These are phyloP conservation scores for Mycena venus DNA, from an alignment of 768 basidiomycete species.

Conservation along the genomic window DNA sequence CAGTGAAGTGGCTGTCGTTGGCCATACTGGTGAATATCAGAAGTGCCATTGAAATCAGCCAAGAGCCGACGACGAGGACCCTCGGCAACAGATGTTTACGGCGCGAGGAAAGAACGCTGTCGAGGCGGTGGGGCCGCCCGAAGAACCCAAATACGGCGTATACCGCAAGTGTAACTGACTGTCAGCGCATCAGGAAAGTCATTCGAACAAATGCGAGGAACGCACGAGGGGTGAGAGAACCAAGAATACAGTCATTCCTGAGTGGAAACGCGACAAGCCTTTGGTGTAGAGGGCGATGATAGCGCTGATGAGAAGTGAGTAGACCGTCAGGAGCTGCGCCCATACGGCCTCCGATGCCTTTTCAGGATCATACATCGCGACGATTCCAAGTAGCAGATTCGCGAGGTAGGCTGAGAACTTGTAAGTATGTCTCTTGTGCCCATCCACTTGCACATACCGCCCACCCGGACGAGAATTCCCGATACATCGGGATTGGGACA, in stretches of 20 bases:
- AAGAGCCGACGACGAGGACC: not conserved
- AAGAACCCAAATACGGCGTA: not conserved
- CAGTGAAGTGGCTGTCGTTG: conserved; percentile 5
- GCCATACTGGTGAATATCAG: not conserved
- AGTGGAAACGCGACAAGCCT: not conserved
- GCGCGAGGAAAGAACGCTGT: not conserved
- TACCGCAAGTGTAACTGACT: not conserved
- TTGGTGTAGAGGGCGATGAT: not conserved
- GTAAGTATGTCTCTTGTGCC: not conserved
- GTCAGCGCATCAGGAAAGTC: not conserved
- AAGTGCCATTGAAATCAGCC: not conserved
- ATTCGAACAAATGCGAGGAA: not conserved
- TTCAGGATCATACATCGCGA: not conserved
- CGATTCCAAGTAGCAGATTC: conserved; percentile 11
- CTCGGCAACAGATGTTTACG: not conserved
- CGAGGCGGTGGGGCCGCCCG: not conserved
- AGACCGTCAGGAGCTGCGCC: conserved; percentile 16
- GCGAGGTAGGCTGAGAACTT: conserved; percentile 1
- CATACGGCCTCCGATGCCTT: not conserved
- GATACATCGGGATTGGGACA: conserved; percentile 20
- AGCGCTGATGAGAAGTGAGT: not conserved
- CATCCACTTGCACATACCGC: not conserved
- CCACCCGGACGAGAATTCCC: conserved; percentile 16
- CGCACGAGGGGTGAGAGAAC: conserved; percentile 4
- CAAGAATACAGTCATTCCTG: not conserved